Base-by-base conservation (phyloP, 306 rosid species). In the Medicago lupulina region DNA sequence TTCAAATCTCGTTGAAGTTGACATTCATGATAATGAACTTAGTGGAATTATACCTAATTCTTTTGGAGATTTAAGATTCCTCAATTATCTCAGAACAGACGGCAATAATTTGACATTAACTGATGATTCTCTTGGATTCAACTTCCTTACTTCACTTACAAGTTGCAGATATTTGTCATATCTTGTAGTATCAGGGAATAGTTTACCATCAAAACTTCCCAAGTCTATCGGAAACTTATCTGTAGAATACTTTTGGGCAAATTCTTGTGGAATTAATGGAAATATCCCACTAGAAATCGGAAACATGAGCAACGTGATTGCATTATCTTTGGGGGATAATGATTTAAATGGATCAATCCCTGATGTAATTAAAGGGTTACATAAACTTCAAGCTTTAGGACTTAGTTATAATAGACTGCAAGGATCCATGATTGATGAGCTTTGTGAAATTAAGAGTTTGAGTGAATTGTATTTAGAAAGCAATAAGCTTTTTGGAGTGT, bases 371-470 rank as follows among this genome's bases (percentile, higher is more conserved):
- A n/a, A 65, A 28, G 46, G 9, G 55, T 34, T 73, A 8, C 59
- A 64, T 3, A 47, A 43, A 0, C 79, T 78, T 15, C 86, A 85
- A 23, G 34, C 9, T 53, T 11, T 85, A 18, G 4, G 10, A 46
- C 85, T 76, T 13, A 8, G 2, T 13, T 18, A 38, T 17, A 81
- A 81, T 31, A 0, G 8, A 44, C 69, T 84, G 5, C 58, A 81
- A 7, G 83, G 85, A 19, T 31, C 31, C 16, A 58, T 81, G 2
- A 40, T 79, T 14, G 28, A 18, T 15, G 76, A 85, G 38, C n/a
- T 85, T 8, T 82, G 82, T 71, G 79, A 79, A n/a, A 47, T 85
- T 3, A 5, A 6, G 2, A 67, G 28, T 15, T 16, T 85, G 76
- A 19, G 50, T 40, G 23, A 0, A 3, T 38, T 85, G 40, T 0